Evolutionary conservation across 2,329 filamentous ascomycete species (phyloP).

Genomic region (Trichoderma arundinaceum): DNA sequence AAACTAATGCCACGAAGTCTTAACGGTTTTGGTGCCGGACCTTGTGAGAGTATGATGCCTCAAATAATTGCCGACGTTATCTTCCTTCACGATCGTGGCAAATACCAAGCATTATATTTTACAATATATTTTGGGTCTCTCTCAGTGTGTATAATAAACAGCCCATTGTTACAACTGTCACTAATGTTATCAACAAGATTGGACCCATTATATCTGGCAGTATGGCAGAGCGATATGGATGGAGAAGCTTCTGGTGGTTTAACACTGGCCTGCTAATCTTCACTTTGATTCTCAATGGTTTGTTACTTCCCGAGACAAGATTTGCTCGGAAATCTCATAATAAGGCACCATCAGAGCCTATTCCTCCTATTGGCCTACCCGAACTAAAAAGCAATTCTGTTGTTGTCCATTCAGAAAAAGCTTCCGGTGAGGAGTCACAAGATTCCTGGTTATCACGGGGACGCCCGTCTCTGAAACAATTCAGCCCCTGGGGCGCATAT

Average conservation of each 20-base stretch:
- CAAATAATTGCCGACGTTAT: slow-evolving; percentile 27
- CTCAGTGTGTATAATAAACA: background rate
- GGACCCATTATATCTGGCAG: slow-evolving; percentile 23
- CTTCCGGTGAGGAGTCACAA: background rate
- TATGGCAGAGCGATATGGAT: slow-evolving; percentile 25
- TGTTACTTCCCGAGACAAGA: slow-evolving; percentile 13
- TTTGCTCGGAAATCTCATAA: background rate
- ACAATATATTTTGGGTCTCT: slow-evolving; percentile 23
- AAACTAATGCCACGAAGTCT: slow-evolving; percentile 2
- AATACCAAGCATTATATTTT: slow-evolving; percentile 26
- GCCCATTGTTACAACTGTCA: too few species aligned
- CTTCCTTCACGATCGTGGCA: slow-evolving; percentile 21
- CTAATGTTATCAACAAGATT: slow-evolving; percentile 1
- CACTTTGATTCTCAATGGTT: slow-evolving; percentile 16
- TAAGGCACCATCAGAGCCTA: background rate
- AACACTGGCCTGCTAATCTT: slow-evolving; percentile 18
- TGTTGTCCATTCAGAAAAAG: slow-evolving; percentile 19
- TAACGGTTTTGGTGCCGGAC: slow-evolving; percentile 16
- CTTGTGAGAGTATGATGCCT: slow-evolving; percentile 26
- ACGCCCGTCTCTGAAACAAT: slow-evolving; percentile 20
- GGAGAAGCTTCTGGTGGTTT: slow-evolving; percentile 26
- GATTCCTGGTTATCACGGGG: slow-evolving; percentile 18
- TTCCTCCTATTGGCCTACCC: background rate
- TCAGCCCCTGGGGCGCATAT: slow-evolving; percentile 11
- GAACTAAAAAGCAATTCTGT: background rate